A percentile compares a stretch with the other conserved stretches of the same genome.
phyloP scores from a whole-genome alignment of 2,329 filamentous ascomycete species.

The Colletotrichum camelliae region DNA sequence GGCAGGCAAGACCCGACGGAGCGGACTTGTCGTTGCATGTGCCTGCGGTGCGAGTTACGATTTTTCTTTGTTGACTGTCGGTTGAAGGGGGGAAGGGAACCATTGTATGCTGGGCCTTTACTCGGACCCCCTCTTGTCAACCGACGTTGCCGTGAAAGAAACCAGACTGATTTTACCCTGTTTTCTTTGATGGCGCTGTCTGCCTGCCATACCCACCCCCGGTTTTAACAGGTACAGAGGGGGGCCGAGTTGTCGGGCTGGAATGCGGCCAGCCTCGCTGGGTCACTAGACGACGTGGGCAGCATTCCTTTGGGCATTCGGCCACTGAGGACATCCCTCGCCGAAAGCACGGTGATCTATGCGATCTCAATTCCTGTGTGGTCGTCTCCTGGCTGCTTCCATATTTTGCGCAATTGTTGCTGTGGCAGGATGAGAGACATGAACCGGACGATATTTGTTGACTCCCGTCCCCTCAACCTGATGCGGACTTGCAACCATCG shows the following conservation, averaged over 20 bases:
- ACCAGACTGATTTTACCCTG: background rate
- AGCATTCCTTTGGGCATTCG: conserved; percentile 19
- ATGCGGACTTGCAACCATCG: conserved; percentile 19
- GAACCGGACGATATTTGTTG: conserved; percentile 22
- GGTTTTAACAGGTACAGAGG: background rate
- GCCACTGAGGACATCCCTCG: conserved; percentile 9
- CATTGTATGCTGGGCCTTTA: background rate
- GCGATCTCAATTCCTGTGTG: conserved; percentile 13
- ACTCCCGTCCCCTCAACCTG: conserved; percentile 14
- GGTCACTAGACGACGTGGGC: conserved; percentile 17
- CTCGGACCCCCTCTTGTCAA: background rate
- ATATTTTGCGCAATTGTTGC: conserved; percentile 19
- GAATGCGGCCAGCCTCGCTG: conserved; percentile 20
- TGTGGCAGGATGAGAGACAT: conserved; percentile 19
- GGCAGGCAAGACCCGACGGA: background rate
- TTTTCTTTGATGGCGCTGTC: conserved; percentile 3
- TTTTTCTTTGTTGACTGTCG: conserved; percentile 9
- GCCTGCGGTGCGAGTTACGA: background rate
- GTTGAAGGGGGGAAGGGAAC: background rate
- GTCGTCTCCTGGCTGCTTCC: conserved; percentile 13
- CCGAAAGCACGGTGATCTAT: conserved; percentile 19
- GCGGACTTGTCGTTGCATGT: background rate
- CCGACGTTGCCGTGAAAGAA: conserved; percentile 6
- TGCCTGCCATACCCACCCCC: conserved; percentile 1
- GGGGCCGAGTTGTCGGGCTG: background rate